A percentile compares a stretch with the other conserved stretches of the same genome.
Evolutionary conservation across 768 basidiomycete species (phyloP).

Genomic region (Amanita pseudoporphyria): DNA sequence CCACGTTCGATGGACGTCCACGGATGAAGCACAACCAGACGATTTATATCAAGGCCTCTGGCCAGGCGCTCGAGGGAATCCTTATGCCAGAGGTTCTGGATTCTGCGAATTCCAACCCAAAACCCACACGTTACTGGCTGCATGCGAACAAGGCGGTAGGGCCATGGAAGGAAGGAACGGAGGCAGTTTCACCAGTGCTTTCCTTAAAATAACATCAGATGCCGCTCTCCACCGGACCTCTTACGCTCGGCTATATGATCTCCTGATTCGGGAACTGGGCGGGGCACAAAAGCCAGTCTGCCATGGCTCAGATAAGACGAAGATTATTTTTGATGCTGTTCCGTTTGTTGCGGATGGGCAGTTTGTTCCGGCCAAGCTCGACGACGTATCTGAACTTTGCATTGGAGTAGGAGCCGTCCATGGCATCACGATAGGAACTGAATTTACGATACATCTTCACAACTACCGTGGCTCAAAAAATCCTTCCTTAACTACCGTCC

Average conservation of each 20-base stretch:
- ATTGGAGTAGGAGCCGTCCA: slow-evolving; percentile 52
- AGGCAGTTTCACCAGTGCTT: slow-evolving; percentile 49
- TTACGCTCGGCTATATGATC: slow-evolving; percentile 37
- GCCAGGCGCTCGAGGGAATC: slow-evolving; percentile 33
- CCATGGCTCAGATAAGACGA: slow-evolving; percentile 37
- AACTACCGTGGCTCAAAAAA: slow-evolving; percentile 53
- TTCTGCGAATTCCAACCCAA: slow-evolving; percentile 32
- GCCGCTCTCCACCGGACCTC: slow-evolving; percentile 45
- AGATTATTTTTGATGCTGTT: slow-evolving; percentile 42
- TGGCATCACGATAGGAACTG: slow-evolving; percentile 54
- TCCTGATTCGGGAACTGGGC: slow-evolving; percentile 27
- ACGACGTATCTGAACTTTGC: slow-evolving; percentile 29
- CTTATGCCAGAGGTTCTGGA: slow-evolving; percentile 26
- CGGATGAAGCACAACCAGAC: slow-evolving; percentile 40
- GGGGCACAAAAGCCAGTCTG: slow-evolving; percentile 41
- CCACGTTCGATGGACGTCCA: slow-evolving; percentile 50
- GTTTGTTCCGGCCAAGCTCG: slow-evolving; percentile 35
- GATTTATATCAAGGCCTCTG: slow-evolving; percentile 50
- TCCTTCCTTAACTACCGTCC: slow-evolving; percentile 37
- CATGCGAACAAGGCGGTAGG: slow-evolving; percentile 42
- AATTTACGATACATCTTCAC: slow-evolving; percentile 52
- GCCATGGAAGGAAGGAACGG: slow-evolving; percentile 56
- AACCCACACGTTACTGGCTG: slow-evolving; percentile 47
- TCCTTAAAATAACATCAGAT: slow-evolving; percentile 36
- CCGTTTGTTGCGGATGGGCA: slow-evolving; percentile 44